A percentile compares a stretch with the other conserved stretches of the same genome.
phyloP scores from a whole-genome alignment of 116 monocot species.

The Dioscorea cayenensis region DNA sequence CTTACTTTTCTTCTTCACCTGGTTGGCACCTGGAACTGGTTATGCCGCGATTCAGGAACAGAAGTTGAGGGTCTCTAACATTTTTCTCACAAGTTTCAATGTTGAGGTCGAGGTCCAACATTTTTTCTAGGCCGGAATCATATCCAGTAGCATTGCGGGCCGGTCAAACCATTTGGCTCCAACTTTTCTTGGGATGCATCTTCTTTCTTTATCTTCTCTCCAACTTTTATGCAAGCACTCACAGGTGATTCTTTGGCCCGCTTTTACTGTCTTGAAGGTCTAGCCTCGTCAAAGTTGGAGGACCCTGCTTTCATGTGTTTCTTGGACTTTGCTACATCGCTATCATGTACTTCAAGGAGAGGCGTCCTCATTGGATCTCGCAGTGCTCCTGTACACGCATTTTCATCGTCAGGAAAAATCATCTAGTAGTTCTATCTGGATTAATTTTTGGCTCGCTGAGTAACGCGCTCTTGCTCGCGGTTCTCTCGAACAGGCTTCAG shows the following conservation, averaged over 20 bases:
- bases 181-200: slow-evolving; percentile 27
- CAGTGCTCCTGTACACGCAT: not conserved
- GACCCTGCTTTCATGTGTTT: not conserved
- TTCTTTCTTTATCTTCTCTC: slow-evolving; percentile 10
- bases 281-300: not conserved
- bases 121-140: slow-evolving; percentile 74
- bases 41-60: not conserved
- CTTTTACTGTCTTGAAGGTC: slow-evolving; percentile 5
- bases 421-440: slow-evolving; percentile 28
- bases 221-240: slow-evolving; percentile 4
- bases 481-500: slow-evolving; percentile 34
- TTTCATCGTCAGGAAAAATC: slow-evolving; percentile 3
- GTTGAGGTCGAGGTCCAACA: not conserved
- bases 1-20: slow-evolving; percentile 80
- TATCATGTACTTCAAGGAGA: not conserved
- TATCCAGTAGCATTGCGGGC: slow-evolving; percentile 86
- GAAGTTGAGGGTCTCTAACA: slow-evolving; percentile 10
- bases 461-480: slow-evolving; percentile 57
- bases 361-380: not conserved
- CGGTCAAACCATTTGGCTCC: slow-evolving; percentile 58
- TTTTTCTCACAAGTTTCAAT: slow-evolving; percentile 45
- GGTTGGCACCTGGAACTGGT: slow-evolving; percentile 9
- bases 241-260: slow-evolving; percentile 6
- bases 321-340: not conserved
- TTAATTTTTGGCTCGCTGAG: slow-evolving; percentile 38